Conservation (phyloP, 108 stramenopile genomes). For the Nitzschia sp. region DNA sequence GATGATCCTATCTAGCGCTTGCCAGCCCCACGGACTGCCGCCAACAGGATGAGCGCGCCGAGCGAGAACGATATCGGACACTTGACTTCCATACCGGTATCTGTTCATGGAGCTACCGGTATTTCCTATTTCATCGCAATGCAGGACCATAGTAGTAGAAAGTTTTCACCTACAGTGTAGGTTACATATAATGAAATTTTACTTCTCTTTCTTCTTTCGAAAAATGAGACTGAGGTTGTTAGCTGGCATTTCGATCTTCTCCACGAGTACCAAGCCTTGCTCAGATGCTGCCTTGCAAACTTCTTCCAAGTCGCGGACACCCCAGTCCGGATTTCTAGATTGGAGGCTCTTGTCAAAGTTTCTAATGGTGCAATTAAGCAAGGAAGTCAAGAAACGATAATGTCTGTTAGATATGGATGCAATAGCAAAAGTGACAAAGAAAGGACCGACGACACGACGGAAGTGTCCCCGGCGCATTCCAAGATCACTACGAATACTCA, state of each 20-base stretch:
- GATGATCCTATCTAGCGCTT: no score
- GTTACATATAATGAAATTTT: no score
- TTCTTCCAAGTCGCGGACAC: slow-evolving; percentile 74
- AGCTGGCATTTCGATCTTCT: slow-evolving; percentile 83
- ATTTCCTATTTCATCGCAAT: no score
- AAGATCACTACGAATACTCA: no score
- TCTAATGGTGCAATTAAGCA: slow-evolving; percentile 20
- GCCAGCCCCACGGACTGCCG: no score
- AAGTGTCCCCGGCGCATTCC: not conserved
- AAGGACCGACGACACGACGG: not conserved
- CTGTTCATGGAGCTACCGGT: no score
- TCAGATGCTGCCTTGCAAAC: slow-evolving; percentile 55
- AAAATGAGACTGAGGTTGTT: slow-evolving; percentile 80
- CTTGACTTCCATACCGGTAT: no score
- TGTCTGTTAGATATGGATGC: not conserved
- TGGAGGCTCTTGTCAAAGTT: slow-evolving; percentile 66
- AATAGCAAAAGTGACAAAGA: not conserved
- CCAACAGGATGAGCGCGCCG: no score
- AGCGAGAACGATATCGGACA: no score
- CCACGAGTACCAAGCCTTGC: slow-evolving; percentile 50
- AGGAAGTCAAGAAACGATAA: not conserved
- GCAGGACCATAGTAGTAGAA: no score
- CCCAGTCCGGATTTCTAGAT: slow-evolving; percentile 56
- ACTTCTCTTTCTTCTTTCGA: slow-evolving; percentile 14
- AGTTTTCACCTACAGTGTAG: no score